phyloP scores from a whole-genome alignment of 2,329 filamentous ascomycete species.

The Ophioceras dolichostomum region DNA sequence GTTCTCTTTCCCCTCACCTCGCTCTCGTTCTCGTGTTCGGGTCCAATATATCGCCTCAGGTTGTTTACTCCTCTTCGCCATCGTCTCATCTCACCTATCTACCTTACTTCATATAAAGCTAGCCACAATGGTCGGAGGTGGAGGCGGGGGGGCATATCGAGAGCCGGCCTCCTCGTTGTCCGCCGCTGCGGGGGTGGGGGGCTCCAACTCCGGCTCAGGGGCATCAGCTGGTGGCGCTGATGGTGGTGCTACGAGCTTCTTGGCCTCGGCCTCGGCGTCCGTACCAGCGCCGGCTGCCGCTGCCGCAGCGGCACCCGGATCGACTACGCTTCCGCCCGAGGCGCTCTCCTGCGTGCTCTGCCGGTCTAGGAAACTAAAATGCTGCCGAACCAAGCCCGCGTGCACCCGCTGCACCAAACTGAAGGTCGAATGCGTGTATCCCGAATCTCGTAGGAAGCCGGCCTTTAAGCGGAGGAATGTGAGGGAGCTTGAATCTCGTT shows the following conservation, averaged over 20 bases:
- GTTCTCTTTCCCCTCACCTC: too few species aligned
- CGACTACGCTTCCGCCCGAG: conserved; percentile 16
- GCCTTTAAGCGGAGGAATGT: conserved; percentile 83
- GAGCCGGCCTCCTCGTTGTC: too few species aligned
- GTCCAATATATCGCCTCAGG: too few species aligned
- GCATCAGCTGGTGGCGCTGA: background rate
- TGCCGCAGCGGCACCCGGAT: conserved; percentile 2
- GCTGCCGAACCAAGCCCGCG: conserved; percentile 67
- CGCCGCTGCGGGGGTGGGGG: too few species aligned
- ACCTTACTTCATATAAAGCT: too few species aligned
- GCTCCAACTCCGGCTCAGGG: background rate
- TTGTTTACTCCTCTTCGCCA: too few species aligned
- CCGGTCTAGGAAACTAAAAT: conserved; percentile 74
- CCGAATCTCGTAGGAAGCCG: conserved; percentile 79
- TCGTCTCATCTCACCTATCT: too few species aligned
- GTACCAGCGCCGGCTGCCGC: background rate
- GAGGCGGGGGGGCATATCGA: too few species aligned
- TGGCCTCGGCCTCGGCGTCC: background rate
- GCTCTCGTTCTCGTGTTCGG: too few species aligned
- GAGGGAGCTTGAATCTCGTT: conserved; percentile 74
- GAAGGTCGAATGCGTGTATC: conserved; percentile 71
- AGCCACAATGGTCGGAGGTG: too few species aligned
- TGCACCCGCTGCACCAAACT: conserved; percentile 71
- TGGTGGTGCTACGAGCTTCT: background rate
- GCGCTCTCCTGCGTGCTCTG: conserved; percentile 73